Conservation (phyloP, 1,284 basidiomycete genomes). For the Ganoderma sp. region DNA sequence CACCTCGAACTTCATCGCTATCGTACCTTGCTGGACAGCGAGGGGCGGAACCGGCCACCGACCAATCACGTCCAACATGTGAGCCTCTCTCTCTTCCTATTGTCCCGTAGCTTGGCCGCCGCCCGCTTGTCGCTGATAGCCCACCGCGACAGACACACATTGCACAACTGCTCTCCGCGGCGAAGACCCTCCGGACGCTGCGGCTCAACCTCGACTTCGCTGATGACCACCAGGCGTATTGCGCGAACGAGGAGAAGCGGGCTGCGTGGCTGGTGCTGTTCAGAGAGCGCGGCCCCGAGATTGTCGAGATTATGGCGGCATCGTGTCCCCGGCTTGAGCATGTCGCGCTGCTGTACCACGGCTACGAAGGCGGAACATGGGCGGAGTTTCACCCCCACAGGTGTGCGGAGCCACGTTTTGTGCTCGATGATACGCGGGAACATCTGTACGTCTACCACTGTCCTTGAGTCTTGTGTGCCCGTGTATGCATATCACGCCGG, state of each 20-base stretch:
- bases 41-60: not conserved
- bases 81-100: not conserved
- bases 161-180: not conserved
- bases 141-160: constrained; percentile 9
- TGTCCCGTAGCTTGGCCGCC: not conserved
- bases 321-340: not conserved
- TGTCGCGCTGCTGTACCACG: not conserved
- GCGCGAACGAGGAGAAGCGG: not conserved
- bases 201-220: not conserved
- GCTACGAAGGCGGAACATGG: not conserved
- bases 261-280: not conserved
- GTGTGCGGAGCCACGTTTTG: not conserved
- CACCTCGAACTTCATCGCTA: no score
- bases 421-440: not conserved
- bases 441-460: not conserved
- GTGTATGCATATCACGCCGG: no score
- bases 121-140: not conserved
- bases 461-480: no score
- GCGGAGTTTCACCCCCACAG: not conserved
- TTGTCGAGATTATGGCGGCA: not conserved
- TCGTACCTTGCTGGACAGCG: no score
- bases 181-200: not conserved
- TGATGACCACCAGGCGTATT: not conserved
- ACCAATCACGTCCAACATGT: constrained; percentile 5
- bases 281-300: not conserved